Evolutionary conservation across 2,329 filamentous ascomycete species (phyloP), one percentile per base, ranked within the genome.

Genomic region (Cercospora sojina): DNA sequence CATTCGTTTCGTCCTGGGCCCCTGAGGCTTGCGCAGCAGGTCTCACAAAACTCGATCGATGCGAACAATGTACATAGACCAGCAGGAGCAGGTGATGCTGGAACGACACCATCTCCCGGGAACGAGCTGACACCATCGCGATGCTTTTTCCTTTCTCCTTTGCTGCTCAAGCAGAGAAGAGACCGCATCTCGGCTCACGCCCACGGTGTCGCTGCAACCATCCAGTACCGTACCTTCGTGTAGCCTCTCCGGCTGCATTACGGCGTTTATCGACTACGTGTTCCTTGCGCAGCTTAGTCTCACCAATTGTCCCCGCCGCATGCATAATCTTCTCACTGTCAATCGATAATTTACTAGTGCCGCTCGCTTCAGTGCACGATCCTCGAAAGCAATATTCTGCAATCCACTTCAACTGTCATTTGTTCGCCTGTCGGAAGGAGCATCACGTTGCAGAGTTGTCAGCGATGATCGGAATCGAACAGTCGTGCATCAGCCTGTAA

Each of bases 151-250:
- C 20, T 18, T 56, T 25, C 23, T 31, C 53, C 23, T 23, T 47
- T 47, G 20, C 9, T 32, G n/a, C 35, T 23, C 23, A 25, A 27
- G 18, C 27, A 32, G 18, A n/a, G 53, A 57, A 56, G 31, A 29
- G 53, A 35, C 23, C 53, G 53, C 53, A 35, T 57, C 53, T 57
- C 29, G 53, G 53, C 53, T 57, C 27, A 57, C 53, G n/a, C 27
- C 53, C 29, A 57, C 29, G n/a, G 10, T 35, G 18, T 23, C 53
- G 27, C 53, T 31, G 53, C 53, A 29, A 32, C 23, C 27, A 51
- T 51, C 20, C 47, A 51, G 23, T 51, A 13, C 20, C 47, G 18
- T n/a, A 35, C 53, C 53, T 35, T 35, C 53, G 31, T 57, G 53
- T 57, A 57, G 27, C 31, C 12, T 31, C 27, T 55, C 53, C 27